Evolutionary conservation across 1,139 yeast species (phyloP).

Genomic region (Kodamaea suecica): DNA sequence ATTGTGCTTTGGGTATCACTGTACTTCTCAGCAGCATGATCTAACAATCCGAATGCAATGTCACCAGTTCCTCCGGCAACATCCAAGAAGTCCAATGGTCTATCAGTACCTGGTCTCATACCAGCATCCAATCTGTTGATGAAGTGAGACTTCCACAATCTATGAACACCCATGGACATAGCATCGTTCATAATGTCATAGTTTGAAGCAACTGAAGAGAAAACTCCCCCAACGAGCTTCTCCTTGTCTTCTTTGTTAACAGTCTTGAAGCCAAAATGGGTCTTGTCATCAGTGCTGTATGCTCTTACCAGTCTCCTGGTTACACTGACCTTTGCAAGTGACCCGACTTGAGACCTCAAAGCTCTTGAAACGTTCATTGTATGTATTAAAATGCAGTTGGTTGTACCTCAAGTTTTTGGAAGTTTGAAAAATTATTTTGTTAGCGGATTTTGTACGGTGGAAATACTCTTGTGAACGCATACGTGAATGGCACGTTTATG

Average conservation of each 20-base stretch:
- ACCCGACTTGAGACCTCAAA: not conserved
- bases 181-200: slow-evolving; percentile 98
- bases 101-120: slow-evolving; percentile 74
- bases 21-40: slow-evolving; percentile 79
- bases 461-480: too few relatives aligned
- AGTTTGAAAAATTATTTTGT: too few relatives aligned
- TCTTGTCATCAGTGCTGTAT: slow-evolving; percentile 36
- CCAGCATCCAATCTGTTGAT: slow-evolving; percentile 91
- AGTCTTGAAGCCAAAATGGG: slow-evolving; percentile 91
- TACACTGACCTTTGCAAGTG: not conserved
- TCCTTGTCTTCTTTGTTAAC: slow-evolving; percentile 83
- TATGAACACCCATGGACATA: slow-evolving; percentile 93
- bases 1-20: slow-evolving; percentile 75
- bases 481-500: too few relatives aligned
- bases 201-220: slow-evolving; percentile 89
- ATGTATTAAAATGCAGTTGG: too few relatives aligned
- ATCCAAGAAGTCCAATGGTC: slow-evolving; percentile 83
- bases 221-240: slow-evolving; percentile 81
- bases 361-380: not conserved
- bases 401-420: too few relatives aligned
- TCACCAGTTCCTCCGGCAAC: slow-evolving; percentile 99
- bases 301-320: slow-evolving; percentile 2
- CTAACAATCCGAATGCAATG: slow-evolving; percentile 91
- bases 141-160: slow-evolving; percentile 92
- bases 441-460: too few relatives aligned